phyloP scores from a whole-genome alignment of 768 basidiomycete genomes.

The Lentinula edodes region DNA sequence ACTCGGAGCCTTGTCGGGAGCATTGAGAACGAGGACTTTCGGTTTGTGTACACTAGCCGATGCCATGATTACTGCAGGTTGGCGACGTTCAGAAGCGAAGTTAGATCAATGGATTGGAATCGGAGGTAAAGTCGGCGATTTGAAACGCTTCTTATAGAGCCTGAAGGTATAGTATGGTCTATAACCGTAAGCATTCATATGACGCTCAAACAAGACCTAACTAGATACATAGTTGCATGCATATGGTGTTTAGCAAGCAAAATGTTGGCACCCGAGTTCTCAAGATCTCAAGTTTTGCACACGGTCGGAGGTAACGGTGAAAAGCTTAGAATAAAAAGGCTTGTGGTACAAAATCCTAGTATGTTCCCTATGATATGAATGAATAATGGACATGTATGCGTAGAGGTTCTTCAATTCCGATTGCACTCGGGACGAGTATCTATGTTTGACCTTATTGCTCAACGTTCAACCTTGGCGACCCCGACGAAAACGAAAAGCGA shows the following conservation, averaged over 20 bases:
- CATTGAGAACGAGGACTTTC: conserved; percentile 4
- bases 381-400: background rate
- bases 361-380: background rate
- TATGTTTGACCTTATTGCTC: too few species aligned
- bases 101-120: background rate
- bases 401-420: background rate
- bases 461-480: background rate
- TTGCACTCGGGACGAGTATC: too few species aligned
- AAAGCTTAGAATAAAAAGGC: background rate
- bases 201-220: too few species aligned
- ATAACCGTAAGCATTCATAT: too few species aligned
- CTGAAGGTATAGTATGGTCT: background rate
- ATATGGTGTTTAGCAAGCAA: background rate
- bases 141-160: background rate
- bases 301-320: background rate
- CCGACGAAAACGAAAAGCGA: background rate
- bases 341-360: background rate
- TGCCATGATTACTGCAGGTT: background rate
- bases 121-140: background rate
- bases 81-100: background rate
- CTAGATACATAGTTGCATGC: too few species aligned
- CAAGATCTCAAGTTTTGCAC: too few species aligned
- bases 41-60: background rate
- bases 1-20: background rate
- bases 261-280: too few species aligned